Conservation (phyloP, 495 filamentous ascomycete genomes). For the Podospora tetraspora region DNA sequence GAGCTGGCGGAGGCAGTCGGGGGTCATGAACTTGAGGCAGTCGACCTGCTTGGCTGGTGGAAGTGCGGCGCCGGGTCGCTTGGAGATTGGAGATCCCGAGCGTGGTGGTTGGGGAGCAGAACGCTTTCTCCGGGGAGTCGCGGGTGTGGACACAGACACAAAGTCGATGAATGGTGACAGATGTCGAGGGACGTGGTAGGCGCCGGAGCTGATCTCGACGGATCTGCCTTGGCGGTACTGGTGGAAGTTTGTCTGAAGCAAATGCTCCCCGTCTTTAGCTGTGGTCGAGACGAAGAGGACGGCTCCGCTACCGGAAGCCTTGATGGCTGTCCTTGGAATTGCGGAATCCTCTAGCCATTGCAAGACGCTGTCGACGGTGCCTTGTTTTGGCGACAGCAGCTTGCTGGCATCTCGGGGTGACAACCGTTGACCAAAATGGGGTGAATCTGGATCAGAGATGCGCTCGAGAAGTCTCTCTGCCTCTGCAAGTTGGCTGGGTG, state of each 20-base stretch:
- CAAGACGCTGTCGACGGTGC: not conserved
- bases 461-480: not conserved
- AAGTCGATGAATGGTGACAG: not conserved
- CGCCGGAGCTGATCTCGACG: not conserved
- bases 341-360: not conserved
- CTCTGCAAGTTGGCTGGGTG: not conserved
- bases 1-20: slow-evolving; percentile 51
- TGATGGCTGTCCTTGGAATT: not conserved
- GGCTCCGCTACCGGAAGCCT: not conserved
- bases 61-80: not conserved
- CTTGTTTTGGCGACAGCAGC: not conserved
- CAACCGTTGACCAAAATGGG: not conserved
- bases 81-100: not conserved
- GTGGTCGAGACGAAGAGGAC: not conserved
- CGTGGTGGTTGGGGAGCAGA: not conserved
- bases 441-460: not conserved
- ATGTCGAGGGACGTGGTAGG: not conserved
- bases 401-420: not conserved
- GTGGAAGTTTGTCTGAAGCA: not conserved
- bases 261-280: not conserved
- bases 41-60: not conserved
- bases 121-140: not conserved
- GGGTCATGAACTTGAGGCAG: slow-evolving; percentile 51
- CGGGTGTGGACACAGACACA: not conserved
- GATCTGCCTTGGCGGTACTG: not conserved